Evolutionary conservation across 805 yeast species (phyloP), one percentile per base, ranked within the genome.

Genomic region (Zygosaccharomyces bisporus): DNA sequence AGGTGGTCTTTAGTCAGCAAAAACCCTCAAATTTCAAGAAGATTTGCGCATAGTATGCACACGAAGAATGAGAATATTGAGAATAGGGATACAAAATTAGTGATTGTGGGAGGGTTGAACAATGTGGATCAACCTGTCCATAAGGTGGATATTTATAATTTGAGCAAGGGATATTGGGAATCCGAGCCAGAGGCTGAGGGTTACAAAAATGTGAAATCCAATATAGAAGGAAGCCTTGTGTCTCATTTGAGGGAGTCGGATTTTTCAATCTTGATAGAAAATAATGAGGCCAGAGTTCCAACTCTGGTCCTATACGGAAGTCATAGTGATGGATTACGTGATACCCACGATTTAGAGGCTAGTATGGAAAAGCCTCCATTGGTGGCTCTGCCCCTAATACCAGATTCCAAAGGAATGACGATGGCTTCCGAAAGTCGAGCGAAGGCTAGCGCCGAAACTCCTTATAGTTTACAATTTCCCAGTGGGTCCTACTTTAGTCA

Each of bases 401-500:
- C 68, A 3, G 48, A 57, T 14, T 59, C 69, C 1, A 50, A 58
- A 10, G 73, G 71, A 18, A 42, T 56, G 18, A 49, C 67, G 49
- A 51, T 65, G 46, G 54, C 55, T 4, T 47, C 58, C 4, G 61
- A 50, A 12, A 51, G 49, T 30, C 41, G 46, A 7, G 31, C 50
- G 6, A 50, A 55, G 44, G 35, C 46, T 45, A 21, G 51, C 42
- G 19, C 69, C 66, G 49, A 49, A 16, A 45, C 44, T 20, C 58
- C 62, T 13, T 53, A 47, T 34, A 70, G 73, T 27, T 63, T 83
- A 40, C 61, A 67, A 17, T 75, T 69, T 51, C 86, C 89, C 1
- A 71, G 78, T 0, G 79, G 83, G 17, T 86, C 80, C 0, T 57
- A 72, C 9, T 83, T 83, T 57, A 90, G 89, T 4, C 79, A 80